Conservation (phyloP, 75 land plant genomes). For the Chamaecyparis obtusa region DNA sequence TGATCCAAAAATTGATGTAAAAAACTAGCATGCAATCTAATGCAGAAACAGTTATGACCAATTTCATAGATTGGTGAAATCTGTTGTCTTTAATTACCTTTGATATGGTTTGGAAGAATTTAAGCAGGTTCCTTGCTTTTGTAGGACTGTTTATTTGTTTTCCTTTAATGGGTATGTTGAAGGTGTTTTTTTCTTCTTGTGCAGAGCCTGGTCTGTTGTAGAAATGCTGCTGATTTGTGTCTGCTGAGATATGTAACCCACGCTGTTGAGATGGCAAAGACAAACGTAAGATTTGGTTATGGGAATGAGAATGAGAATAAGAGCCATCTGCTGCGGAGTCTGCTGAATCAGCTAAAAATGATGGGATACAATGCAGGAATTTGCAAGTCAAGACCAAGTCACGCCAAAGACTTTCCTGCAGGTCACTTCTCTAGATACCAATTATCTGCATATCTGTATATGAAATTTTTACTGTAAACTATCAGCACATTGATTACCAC, state of each 20-base stretch:
- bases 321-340: constrained; percentile 9
- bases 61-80: no score
- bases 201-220: not conserved
- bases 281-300: not conserved
- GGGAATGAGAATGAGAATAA: constrained; percentile 5
- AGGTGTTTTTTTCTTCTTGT: not conserved
- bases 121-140: no score
- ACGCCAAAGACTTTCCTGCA: constrained; percentile 17
- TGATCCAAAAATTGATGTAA: no score
- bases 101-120: no score
- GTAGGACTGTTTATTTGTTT: no score
- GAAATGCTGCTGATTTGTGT: not conserved
- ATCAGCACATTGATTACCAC: no score
- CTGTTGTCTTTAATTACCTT: not conserved
- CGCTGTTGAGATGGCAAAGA: not conserved
- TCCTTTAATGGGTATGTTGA: not conserved
- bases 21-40: no score
- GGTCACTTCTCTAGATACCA: constrained; percentile 8
- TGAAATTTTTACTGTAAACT: no score
- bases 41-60: no score
- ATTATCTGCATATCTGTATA: no score
- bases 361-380: constrained; percentile 32
- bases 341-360: constrained; percentile 17
- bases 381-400: constrained; percentile 27
- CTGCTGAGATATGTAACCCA: not conserved